Conservation (phyloP, 208 protist genomes). For the Acanthamoeba divionensis region DNA sequence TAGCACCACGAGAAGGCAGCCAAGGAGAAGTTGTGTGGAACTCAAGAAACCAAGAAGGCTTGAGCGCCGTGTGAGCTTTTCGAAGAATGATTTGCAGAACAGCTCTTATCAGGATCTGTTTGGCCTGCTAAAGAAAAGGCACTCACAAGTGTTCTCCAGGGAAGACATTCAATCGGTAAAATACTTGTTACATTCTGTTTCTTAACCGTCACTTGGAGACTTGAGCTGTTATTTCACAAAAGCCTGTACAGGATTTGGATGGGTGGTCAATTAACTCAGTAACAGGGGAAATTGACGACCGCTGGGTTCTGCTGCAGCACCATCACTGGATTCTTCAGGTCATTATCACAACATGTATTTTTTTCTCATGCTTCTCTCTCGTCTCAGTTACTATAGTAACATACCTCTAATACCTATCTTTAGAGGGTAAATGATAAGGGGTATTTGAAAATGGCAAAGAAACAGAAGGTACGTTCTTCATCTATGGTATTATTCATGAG, state of each 20-base stretch:
- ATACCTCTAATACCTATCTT: no score
- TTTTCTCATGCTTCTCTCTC: no score
- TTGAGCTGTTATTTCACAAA: background rate
- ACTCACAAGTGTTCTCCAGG: background rate
- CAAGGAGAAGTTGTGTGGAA: background rate
- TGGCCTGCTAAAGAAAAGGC: background rate
- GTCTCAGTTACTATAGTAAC: no score
- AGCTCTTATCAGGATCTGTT: conserved; percentile 18
- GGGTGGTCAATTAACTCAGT: background rate
- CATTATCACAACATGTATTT: no score
- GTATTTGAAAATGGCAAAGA: no score
- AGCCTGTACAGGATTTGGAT: background rate
- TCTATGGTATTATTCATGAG: no score
- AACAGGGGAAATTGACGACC: conserved; percentile 12
- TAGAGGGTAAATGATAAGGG: no score
- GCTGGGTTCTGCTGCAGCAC: conserved; percentile 40
- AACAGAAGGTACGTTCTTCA: no score
- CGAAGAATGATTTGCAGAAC: conserved; percentile 23
- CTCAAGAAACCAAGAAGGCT: background rate
- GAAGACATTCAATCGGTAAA: background rate
- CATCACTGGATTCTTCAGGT: conserved; percentile 50
- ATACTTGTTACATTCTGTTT: background rate
- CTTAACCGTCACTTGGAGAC: background rate
- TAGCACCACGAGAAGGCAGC: background rate
- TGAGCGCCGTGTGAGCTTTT: background rate